Base-by-base conservation (phyloP, 495 filamentous ascomycete genomes). In the Penicillium waksmanii region DNA sequence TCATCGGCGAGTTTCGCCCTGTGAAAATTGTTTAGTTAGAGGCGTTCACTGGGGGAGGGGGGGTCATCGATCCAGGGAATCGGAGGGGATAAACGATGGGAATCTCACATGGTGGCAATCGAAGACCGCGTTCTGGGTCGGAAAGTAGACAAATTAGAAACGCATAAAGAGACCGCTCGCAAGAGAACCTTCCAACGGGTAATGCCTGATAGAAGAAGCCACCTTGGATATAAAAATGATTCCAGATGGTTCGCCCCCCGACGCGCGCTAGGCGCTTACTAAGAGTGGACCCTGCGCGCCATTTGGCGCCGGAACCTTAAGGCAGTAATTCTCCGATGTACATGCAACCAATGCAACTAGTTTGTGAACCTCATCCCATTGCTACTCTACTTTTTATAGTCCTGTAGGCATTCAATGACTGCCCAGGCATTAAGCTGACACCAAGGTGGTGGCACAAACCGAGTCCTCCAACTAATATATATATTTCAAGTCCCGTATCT, bases 1-100 rank as follows among this genome's bases (percentile, higher is more conserved):
- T 93, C 92, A 73, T 96, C 89, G 61, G 97, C 92, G 73, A 99
- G 90, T 69, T 88, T 87, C 80, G 85, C 70, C 82, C 85, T 87
- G 44, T 35, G 44, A 31, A 64, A 46, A 54, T 53, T 63, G 38
- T 62, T 72, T 60, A 73, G 69, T 48, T 19, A 21, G 46, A 48
- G 46, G 21, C 23, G 46, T 48, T 27, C 46, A 51, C 50, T 35
- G 3, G 27, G 27, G 27, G 27, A 31, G 27, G 27, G 27, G 25
- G 17, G 38, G 36, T 56, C 54, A n/a, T 50, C 59, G 56, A 63
- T 61, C 54, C 54, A 57, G 54, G 23, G 31, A 57, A 62, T 60
- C 60, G 54, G 36, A 31, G 55, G 51, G 58, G 46, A 34, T 23
- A 21, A 46, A 44, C 27, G 52, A 3, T n/a, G 19, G 40, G 35